Evolutionary conservation across 805 yeast species (phyloP).

Genomic region (Zygotorulaspora chibaensis): DNA sequence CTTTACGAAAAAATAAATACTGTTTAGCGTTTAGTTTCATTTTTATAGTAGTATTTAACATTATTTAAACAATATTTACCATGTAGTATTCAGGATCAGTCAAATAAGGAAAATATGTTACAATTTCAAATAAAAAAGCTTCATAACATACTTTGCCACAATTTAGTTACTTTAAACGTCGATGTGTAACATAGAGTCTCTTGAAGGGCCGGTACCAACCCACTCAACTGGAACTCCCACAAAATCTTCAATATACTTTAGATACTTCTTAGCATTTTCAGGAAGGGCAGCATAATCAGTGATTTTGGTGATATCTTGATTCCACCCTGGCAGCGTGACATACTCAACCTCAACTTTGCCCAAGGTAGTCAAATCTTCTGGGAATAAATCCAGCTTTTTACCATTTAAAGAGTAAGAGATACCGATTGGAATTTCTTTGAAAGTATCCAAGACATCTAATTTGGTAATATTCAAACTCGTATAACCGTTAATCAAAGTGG

Average conservation of each 20-base stretch:
- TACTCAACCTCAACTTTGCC: constrained; percentile 92
- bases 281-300: constrained; percentile 76
- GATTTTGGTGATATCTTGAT: constrained; percentile 70
- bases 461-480: constrained; percentile 92
- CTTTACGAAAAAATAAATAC: constrained; percentile 31
- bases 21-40: neutral
- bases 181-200: constrained; percentile 84
- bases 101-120: neutral
- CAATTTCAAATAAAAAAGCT: neutral
- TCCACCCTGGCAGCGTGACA: constrained; percentile 92
- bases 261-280: constrained; percentile 76
- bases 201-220: constrained; percentile 98
- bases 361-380: constrained; percentile 79
- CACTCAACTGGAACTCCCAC: constrained; percentile 83
- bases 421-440: constrained; percentile 85
- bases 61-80: neutral
- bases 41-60: neutral
- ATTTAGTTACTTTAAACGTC: constrained; percentile 15
- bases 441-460: constrained; percentile 88
- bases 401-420: constrained; percentile 80
- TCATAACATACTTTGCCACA: neutral
- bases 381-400: constrained; percentile 71
- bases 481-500: constrained; percentile 90
- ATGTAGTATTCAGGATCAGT: neutral
- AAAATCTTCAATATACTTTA: constrained; percentile 80